Evolutionary conservation across 2,329 filamentous ascomycete species (phyloP), one percentile per base, ranked within the genome.

Genomic region (Hyphodiscus sp.): DNA sequence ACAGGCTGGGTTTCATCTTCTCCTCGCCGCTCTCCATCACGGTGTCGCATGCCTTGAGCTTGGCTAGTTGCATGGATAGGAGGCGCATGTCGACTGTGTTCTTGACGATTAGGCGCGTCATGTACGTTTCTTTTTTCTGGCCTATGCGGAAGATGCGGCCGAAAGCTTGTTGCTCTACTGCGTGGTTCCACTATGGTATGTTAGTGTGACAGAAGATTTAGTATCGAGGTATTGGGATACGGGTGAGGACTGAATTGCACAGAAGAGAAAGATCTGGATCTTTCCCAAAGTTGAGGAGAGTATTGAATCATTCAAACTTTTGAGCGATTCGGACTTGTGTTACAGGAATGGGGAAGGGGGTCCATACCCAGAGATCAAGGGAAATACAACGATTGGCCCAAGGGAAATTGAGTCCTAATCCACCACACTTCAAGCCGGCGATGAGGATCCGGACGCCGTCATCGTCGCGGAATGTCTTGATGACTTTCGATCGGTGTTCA

Each of bases 121-220:
- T 76, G 11, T 80, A 71, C 0, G 84, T 83, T 33, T 80, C 70
- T 43, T 83, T 78, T 0, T 63, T 57, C 58, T 92, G 87, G 0
- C 85, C 85, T 2, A 84, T 81, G 5, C 87, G 76, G 60, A 78
- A 79, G 0, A 89, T 78, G 0, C 87, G 78, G 1, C 71, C 71
- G 41, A 76, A 76, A 0, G 80, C 83, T 61, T 89, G 86, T n/a
- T 81, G 70, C 59, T 89, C 83, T 2, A 67, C 64, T 4, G 57
- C 61, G 38, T 66, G 63, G 47, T 68, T 68, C 65, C 65, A 67
- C 74, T 47, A 16, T 13, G 5, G 33, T 38, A 13, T 15, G 33
- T 38, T n/a, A 38, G 33, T n/a, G 23, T 8, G 8, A 3, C 23
- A 8, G 23, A 8, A n/a, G n/a, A n/a, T n/a, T n/a, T n/a, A n/a